These are phyloP conservation scores for Pyrenophora seminiperda DNA, from an alignment of 2,329 filamentous ascomycete genomes.

Conservation along the genomic window DNA sequence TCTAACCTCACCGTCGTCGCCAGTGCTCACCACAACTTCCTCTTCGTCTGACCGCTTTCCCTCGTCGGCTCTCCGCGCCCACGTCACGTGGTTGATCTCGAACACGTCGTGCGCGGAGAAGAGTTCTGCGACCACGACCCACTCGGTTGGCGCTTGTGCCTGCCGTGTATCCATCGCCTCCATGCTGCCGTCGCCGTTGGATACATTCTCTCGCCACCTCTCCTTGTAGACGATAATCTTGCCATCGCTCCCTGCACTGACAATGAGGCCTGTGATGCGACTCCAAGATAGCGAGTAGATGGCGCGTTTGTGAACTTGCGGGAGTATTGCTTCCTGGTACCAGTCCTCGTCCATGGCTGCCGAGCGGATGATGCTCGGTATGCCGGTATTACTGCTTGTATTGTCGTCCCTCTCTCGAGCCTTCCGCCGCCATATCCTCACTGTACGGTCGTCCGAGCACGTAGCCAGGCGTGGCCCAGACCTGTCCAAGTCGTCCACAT, in stretches of 20 bases:
- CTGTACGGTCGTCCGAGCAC: constrained; percentile 81
- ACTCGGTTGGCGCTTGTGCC: constrained; percentile 57
- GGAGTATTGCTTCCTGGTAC: constrained; percentile 77
- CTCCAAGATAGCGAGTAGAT: constrained; percentile 90
- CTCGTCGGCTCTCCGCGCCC: constrained; percentile 79
- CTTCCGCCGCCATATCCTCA: constrained; percentile 77
- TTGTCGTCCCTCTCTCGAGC: constrained; percentile 57
- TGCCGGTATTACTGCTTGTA: constrained; percentile 60
- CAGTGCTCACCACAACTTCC: constrained; percentile 88
- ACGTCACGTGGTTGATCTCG: constrained; percentile 90
- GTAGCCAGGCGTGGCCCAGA: constrained; percentile 69
- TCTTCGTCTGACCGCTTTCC: constrained; percentile 66
- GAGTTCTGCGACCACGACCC: constrained; percentile 72
- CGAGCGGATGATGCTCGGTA: constrained; percentile 89
- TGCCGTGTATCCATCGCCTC: constrained; percentile 23
- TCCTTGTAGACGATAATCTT: constrained; percentile 34
- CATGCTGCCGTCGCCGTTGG: constrained; percentile 24
- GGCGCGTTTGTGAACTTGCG: constrained; percentile 75
- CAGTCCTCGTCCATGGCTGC: constrained; percentile 77
- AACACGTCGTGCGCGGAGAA: constrained; percentile 85
- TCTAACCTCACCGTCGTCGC: constrained; percentile 86
- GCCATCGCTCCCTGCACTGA: constrained; percentile 82
- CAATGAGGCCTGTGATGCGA: constrained; percentile 72
- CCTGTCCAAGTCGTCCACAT: constrained; percentile 47
- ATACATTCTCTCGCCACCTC: constrained; percentile 20